Conservation (phyloP, 371 early-diverging fungal genomes). For the Rhizopus delemar region DNA sequence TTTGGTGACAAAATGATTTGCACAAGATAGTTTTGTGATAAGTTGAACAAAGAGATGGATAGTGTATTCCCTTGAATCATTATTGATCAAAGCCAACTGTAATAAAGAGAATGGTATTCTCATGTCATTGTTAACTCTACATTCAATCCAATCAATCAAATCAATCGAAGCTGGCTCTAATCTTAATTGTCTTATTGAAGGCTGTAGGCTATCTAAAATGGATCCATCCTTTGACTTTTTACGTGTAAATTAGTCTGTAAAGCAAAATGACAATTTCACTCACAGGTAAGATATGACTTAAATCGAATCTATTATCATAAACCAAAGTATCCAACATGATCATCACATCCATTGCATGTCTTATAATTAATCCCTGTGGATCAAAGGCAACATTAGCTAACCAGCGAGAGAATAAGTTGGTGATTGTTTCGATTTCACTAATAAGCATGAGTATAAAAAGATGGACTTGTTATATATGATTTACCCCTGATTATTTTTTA, state of each 20-base stretch:
- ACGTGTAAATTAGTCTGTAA: background rate
- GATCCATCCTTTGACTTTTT: conserved; percentile 37
- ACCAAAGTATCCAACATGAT: conserved; percentile 45
- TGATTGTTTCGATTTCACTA: conserved; percentile 13
- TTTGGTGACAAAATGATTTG: conserved; percentile 33
- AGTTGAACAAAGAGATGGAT: conserved; percentile 35
- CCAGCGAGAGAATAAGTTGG: conserved; percentile 41
- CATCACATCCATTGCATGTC: conserved; percentile 48
- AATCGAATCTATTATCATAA: conserved; percentile 33
- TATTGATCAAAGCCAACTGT: conserved; percentile 29
- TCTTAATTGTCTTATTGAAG: conserved; percentile 40
- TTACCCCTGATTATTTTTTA: conserved; percentile 21
- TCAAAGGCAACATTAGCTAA: conserved; percentile 40
- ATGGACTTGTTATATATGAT: background rate
- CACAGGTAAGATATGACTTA: conserved; percentile 40
- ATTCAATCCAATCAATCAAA: conserved; percentile 38
- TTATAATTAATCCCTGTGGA: conserved; percentile 36
- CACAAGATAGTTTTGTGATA: conserved; percentile 31
- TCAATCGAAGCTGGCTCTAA: conserved; percentile 41
- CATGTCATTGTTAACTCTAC: conserved; percentile 19
- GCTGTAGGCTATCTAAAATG: conserved; percentile 33
- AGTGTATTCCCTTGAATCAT: conserved; percentile 18
- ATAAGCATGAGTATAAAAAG: background rate
- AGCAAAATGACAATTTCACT: background rate
- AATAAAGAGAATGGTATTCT: conserved; percentile 42